Percentiles rank a stretch among this genome's conserved stretches.
Conservation (phyloP, 139 green algal genomes). For the Zygnema circumcarinatum region DNA sequence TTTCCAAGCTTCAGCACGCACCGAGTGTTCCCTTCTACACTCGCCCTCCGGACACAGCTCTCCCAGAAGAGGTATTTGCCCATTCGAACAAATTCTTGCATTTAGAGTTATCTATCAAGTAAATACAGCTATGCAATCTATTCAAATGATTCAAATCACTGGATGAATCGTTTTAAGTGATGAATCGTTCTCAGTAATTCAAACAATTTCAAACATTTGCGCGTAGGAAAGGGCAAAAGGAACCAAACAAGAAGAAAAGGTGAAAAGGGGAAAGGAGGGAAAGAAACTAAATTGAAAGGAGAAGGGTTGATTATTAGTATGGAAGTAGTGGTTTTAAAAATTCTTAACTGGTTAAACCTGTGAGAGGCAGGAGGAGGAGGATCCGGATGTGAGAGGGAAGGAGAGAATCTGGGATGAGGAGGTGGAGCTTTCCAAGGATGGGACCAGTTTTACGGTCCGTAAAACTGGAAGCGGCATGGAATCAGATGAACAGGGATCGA, state of each 20-base stretch:
- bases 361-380: slow-evolving; percentile 5
- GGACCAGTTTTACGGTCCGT: not conserved
- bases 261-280: too few species aligned
- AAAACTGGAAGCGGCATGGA: not conserved
- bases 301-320: too few species aligned
- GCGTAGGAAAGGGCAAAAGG: not conserved
- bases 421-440: not conserved
- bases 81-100: too few species aligned
- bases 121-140: not conserved
- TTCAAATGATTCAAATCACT: not conserved
- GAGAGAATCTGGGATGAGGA: slow-evolving; percentile 11
- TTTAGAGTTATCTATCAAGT: too few species aligned
- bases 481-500: not conserved
- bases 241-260: too few species aligned
- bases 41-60: slow-evolving; percentile 40
- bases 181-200: not conserved
- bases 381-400: slow-evolving; percentile 9
- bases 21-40: slow-evolving; percentile 59
- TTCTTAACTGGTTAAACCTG: too few species aligned
- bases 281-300: too few species aligned
- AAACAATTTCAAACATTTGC: not conserved
- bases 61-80: slow-evolving; percentile 49
- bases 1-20: slow-evolving; percentile 55
- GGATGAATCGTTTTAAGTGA: not conserved
- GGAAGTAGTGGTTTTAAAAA: too few species aligned